phyloP scores from a whole-genome alignment of 495 filamentous ascomycete species.

The Trichoderma orchidacearum region DNA sequence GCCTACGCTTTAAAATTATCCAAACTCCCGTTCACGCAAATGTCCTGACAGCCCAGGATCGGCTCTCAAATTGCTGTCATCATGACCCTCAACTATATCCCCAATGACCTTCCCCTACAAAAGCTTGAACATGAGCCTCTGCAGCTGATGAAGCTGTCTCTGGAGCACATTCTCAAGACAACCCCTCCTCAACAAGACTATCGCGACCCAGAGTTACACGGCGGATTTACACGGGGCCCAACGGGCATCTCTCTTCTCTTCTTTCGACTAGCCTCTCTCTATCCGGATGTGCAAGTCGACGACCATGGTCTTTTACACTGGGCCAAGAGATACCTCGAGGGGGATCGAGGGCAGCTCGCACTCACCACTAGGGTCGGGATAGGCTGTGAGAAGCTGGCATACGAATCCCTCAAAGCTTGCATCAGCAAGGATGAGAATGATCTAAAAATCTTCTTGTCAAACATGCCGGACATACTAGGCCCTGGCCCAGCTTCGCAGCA shows the following conservation, averaged over 20 bases:
- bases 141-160: constrained; percentile 9
- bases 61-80: not conserved
- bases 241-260: constrained; percentile 47
- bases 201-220: not conserved
- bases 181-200: constrained; percentile 12
- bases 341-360: constrained; percentile 21
- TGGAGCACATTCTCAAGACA: constrained; percentile 18
- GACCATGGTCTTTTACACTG: constrained; percentile 29
- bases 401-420: constrained; percentile 35
- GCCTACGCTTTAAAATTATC: not conserved
- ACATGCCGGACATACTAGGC: constrained; percentile 18
- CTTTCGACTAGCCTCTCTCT: constrained; percentile 15
- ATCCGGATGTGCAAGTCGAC: constrained; percentile 28
- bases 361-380: constrained; percentile 26
- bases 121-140: not conserved
- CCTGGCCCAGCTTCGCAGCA: not conserved
- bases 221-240: constrained; percentile 45
- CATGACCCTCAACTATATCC: constrained; percentile 1
- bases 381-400: constrained; percentile 38
- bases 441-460: constrained; percentile 27
- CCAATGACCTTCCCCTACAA: not conserved
- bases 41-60: not conserved
- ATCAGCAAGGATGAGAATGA: constrained; percentile 27
- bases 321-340: constrained; percentile 32
- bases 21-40: not conserved